Conservation (phyloP, 2,329 filamentous ascomycete species). For the Pseudogymnoascus verrucosus region DNA sequence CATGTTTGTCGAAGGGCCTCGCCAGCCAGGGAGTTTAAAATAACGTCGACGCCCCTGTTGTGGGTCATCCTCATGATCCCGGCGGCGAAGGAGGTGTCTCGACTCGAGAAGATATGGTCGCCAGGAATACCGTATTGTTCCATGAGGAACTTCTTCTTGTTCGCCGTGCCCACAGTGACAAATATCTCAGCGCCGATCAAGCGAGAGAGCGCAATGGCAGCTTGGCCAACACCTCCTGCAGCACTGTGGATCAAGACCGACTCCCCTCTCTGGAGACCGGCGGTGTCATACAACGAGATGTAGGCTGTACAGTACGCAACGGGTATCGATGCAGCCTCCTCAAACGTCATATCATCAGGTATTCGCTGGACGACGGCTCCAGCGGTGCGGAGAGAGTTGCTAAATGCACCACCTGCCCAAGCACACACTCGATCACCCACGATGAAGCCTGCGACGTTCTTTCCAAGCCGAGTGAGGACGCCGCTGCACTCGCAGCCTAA, state of each 20-base stretch:
- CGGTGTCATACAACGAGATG: constrained; percentile 35
- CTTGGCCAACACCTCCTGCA: constrained; percentile 18
- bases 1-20: constrained; percentile 27
- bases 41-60: constrained; percentile 28
- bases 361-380: constrained; percentile 24
- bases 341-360: constrained; percentile 31
- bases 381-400: constrained; percentile 12
- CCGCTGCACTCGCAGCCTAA: too few relatives aligned
- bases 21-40: constrained; percentile 29
- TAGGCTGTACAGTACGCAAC: constrained; percentile 36
- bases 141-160: too few relatives aligned
- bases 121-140: not conserved
- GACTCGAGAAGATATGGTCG: constrained; percentile 17
- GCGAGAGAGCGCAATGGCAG: constrained; percentile 26
- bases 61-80: constrained; percentile 26
- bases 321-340: constrained; percentile 32
- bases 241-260: constrained; percentile 18
- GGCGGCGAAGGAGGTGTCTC: constrained; percentile 28
- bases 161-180: constrained; percentile 28
- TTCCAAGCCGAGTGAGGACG: not conserved
- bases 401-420: constrained; percentile 9
- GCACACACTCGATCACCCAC: constrained; percentile 29
- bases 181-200: constrained; percentile 31
- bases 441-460: constrained; percentile 19
- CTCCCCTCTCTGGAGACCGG: constrained; percentile 29